Evolutionary conservation across 768 basidiomycete species (phyloP), one percentile per base, ranked within the genome.

Genomic region (Tulasnella sp.): DNA sequence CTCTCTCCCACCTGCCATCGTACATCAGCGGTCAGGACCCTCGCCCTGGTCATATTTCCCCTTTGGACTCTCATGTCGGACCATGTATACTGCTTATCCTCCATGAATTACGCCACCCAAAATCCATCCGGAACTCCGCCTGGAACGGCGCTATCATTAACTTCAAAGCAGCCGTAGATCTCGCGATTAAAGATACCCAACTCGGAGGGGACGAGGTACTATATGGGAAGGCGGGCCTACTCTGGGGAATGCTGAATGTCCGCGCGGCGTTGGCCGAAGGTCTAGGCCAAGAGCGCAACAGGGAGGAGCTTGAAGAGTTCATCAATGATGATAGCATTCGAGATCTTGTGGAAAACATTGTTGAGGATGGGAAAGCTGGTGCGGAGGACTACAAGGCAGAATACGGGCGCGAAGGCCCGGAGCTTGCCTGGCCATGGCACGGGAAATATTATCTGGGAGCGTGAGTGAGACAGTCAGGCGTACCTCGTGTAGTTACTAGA

Each of bases 371-470:
- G 19, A 70, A 22, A 17, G 14, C 32, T 5, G 22, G 69, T 35
- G 69, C 40, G 41, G 47, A 70, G 35, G 69, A 42, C 44, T 70
- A 47, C 35, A 52, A 62, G 22, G 14, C 32, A 7, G 69, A 47
- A 35, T 36, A 47, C 11, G 47, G 69, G 34, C 35, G 19, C 44
- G 44, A 34, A 62, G 40, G 29, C 19, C 47, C 69, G 8, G 35
- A 69, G 19, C 67, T 73, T 3, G 47, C 35, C 32, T 73, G 67
- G 52, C 42, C 59, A 36, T 73, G 72, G 72, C 67, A 69, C 39
- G 67, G 68, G 16, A 69, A 44, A 62, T 69, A 39, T 35, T 73
- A 73, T 32, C 66, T 69, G 29, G 72, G 72, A 69, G 44, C 72
- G 72, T 73, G 47, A 69, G 72, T 59, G 35, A 11, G 16, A 39